Evolutionary conservation across 129 eudicot genomes (phyloP).

Genomic region (Artemisia argyi): DNA sequence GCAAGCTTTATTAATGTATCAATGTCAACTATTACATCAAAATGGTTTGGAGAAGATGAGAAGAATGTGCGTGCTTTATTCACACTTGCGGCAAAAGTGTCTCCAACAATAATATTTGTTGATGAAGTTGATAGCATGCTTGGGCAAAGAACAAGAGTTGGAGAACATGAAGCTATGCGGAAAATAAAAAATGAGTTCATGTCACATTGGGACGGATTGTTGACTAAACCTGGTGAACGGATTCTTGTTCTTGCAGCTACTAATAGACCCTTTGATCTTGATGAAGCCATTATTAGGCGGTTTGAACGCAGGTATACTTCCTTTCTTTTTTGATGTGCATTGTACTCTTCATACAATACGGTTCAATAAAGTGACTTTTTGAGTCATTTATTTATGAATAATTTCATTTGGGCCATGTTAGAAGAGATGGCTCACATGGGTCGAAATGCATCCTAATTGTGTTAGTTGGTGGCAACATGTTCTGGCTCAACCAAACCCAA

Average conservation of each 20-base stretch:
- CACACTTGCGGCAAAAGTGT: conserved; percentile 88
- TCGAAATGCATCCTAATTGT: no score
- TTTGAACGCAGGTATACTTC: conserved; percentile 82
- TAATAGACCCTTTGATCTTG: conserved; percentile 92
- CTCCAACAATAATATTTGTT: conserved; percentile 85
- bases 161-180: conserved; percentile 97
- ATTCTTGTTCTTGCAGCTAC: conserved; percentile 98
- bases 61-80: conserved; percentile 89
- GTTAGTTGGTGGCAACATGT: not conserved
- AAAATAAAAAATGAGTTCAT: conserved; percentile 92
- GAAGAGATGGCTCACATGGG: no score
- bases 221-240: conserved; percentile 75
- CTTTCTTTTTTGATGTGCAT: conserved; percentile 13
- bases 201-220: conserved; percentile 94
- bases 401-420: no score
- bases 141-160: conserved; percentile 92
- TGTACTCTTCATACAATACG: not conserved
- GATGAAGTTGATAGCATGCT: conserved; percentile 99
- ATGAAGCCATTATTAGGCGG: conserved; percentile 93
- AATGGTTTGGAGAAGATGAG: conserved; percentile 99
- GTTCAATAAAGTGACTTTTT: not conserved
- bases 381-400: no score
- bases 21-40: conserved; percentile 95
- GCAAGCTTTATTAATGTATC: conserved; percentile 95
- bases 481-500: not conserved